Evolutionary conservation across 352 stramenopile species (phyloP).

Genomic region (Hyaloperonospora arabidopsidis): DNA sequence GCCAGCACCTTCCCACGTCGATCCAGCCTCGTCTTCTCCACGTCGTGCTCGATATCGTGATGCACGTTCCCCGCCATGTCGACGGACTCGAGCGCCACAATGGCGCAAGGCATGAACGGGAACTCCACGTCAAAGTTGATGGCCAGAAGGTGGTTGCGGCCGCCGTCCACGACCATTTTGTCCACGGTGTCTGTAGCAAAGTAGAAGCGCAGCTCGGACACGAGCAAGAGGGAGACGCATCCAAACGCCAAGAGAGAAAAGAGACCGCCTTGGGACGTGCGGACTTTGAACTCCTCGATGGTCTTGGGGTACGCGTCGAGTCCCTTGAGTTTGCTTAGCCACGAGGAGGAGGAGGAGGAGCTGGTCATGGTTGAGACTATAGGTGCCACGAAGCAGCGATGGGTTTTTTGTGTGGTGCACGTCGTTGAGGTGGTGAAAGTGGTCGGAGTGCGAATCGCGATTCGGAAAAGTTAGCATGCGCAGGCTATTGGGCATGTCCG

Average conservation of each 20-base stretch:
- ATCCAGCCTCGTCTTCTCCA: slow-evolving; percentile 68
- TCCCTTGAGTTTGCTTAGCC: slow-evolving; percentile 33
- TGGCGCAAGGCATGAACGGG: slow-evolving; percentile 68
- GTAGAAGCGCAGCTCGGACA: slow-evolving; percentile 76
- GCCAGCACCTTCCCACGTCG: slow-evolving; percentile 34
- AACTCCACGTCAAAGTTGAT: slow-evolving; percentile 84
- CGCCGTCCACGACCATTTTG: slow-evolving; percentile 79
- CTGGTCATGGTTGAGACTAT: too few relatives aligned
- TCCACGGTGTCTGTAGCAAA: slow-evolving; percentile 69
- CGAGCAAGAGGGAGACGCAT: slow-evolving; percentile 55
- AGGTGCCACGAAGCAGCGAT: too few relatives aligned
- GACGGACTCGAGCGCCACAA: slow-evolving; percentile 60
- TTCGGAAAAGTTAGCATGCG: too few relatives aligned
- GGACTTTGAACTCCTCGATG: slow-evolving; percentile 85
- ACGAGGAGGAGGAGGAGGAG: slow-evolving; percentile 8
- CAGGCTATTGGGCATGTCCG: too few relatives aligned
- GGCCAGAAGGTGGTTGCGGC: slow-evolving; percentile 52
- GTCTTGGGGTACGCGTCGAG: slow-evolving; percentile 84
- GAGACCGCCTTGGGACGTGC: slow-evolving; percentile 71
- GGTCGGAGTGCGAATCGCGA: too few relatives aligned
- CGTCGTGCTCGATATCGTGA: slow-evolving; percentile 74
- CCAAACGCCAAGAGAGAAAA: slow-evolving; percentile 69
- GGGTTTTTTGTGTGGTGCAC: too few relatives aligned
- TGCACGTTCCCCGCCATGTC: slow-evolving; percentile 64
- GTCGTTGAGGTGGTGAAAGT: too few relatives aligned